Percentiles rank a stretch among this genome's conserved stretches.
phyloP scores from a whole-genome alignment of 2,329 filamentous ascomycete genomes.

The Penicillium aurantiogriseum region DNA sequence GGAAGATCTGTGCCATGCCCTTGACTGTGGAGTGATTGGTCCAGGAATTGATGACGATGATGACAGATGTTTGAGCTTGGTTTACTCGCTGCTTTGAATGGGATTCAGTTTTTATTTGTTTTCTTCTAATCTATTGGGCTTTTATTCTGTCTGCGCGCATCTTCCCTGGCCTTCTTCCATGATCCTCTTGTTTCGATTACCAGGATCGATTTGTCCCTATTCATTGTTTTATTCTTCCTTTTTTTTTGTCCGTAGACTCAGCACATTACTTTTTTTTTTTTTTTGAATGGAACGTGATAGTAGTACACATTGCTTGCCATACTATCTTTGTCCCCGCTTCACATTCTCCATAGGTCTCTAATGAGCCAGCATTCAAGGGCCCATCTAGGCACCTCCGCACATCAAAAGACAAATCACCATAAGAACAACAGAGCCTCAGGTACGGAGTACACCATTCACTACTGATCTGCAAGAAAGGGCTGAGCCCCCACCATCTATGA shows the following conservation, averaged over 20 bases:
- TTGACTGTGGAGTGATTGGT: slow-evolving; percentile 14
- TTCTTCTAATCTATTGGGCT: slow-evolving; percentile 9
- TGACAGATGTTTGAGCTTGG: slow-evolving; percentile 10
- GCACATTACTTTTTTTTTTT: not conserved
- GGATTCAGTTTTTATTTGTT: not conserved
- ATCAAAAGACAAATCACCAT: not conserved
- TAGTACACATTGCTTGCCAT: not conserved
- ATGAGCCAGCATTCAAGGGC: not conserved
- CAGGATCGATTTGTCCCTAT: not conserved
- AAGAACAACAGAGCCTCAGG: slow-evolving; percentile 4
- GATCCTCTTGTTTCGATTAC: not conserved
- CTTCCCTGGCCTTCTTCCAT: not conserved
- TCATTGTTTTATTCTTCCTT: not conserved
- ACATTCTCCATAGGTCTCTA: not conserved
- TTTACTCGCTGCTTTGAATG: slow-evolving; percentile 8
- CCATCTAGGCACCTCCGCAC: not conserved
- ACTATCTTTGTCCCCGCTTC: not conserved
- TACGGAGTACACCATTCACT: not conserved
- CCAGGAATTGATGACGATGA: slow-evolving; percentile 8
- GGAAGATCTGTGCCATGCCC: not conserved
- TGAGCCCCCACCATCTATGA: not conserved
- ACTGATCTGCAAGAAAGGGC: not conserved
- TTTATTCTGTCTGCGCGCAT: slow-evolving; percentile 1
- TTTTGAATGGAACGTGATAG: not conserved
- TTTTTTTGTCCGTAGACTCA: not conserved